Percentiles rank a stretch among this genome's conserved stretches.
Evolutionary conservation across 1,284 basidiomycete genomes (phyloP).

Genomic region (Thecaphora frezii): DNA sequence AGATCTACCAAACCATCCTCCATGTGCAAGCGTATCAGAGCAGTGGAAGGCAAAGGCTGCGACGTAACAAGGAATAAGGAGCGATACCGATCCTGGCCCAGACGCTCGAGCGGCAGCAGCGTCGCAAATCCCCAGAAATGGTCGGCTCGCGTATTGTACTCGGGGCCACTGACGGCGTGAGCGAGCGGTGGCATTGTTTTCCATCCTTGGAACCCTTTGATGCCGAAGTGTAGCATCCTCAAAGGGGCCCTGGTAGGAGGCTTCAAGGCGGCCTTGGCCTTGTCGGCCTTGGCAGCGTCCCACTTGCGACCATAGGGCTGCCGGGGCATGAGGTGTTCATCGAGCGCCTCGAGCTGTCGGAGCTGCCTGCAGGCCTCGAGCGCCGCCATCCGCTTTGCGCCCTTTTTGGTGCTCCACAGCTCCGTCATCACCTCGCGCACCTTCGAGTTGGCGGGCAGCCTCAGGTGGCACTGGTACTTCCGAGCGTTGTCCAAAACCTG

Average conservation of each 20-base stretch:
- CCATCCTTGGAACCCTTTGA: background rate
- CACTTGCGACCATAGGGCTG: background rate
- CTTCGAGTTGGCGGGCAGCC: slow-evolving; percentile 20
- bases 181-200: background rate
- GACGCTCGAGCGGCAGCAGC: too few species aligned
- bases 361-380: slow-evolving; percentile 31
- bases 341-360: slow-evolving; percentile 25
- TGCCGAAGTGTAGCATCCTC: background rate
- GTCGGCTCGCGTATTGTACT: too few species aligned
- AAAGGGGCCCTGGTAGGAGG: background rate
- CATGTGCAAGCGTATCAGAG: too few species aligned
- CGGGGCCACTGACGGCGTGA: too few species aligned
- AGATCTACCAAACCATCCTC: too few species aligned
- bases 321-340: slow-evolving; percentile 33
- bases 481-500: slow-evolving; percentile 1
- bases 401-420: slow-evolving; percentile 19
- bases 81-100: too few species aligned
- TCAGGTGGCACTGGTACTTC: slow-evolving; percentile 9
- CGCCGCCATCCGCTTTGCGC: slow-evolving; percentile 31
- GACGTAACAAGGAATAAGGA: too few species aligned
- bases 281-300: too few species aligned
- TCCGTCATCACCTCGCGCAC: slow-evolving; percentile 22
- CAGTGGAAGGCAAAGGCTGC: too few species aligned
- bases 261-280: too few species aligned
- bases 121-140: too few species aligned